Conservation (phyloP, 345 rosid species). For the rapeseed (Brassica napus) region DNA sequence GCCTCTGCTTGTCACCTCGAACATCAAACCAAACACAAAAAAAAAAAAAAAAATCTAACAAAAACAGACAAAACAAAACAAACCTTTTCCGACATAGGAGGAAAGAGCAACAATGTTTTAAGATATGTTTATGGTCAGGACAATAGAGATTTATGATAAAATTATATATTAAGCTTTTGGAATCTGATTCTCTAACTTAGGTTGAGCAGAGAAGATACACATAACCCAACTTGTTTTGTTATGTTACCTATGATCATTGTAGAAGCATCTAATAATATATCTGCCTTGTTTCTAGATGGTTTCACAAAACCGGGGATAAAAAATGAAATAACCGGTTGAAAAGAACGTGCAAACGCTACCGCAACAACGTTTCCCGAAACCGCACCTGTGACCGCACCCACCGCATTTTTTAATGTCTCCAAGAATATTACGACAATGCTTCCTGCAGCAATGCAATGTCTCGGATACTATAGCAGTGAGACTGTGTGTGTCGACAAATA, state of each 20-base stretch:
- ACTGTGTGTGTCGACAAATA: no score
- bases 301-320: not conserved
- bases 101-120: not conserved
- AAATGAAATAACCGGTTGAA: not conserved
- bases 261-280: conserved; percentile 31
- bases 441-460: no score
- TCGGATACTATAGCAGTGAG: no score
- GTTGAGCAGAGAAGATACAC: conserved; percentile 25
- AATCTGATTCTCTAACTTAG: conserved; percentile 40
- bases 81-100: conserved; percentile 36
- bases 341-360: no score
- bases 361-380: no score
- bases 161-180: conserved; percentile 5
- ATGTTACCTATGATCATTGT: conserved; percentile 28
- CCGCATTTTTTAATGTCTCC: no score
- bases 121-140: not conserved
- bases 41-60: not conserved
- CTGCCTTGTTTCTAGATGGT: conserved; percentile 17
- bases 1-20: conserved; percentile 41
- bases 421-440: no score
- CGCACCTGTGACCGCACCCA: no score
- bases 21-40: not conserved
- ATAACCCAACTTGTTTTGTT: conserved; percentile 21
- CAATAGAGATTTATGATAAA: not conserved
- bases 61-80: not conserved